A percentile compares a stretch with the other conserved stretches of the same genome.
These are phyloP conservation scores for Eucalyptus guilfoylei DNA, from an alignment of 345 rosid species.

Conservation along the genomic window DNA sequence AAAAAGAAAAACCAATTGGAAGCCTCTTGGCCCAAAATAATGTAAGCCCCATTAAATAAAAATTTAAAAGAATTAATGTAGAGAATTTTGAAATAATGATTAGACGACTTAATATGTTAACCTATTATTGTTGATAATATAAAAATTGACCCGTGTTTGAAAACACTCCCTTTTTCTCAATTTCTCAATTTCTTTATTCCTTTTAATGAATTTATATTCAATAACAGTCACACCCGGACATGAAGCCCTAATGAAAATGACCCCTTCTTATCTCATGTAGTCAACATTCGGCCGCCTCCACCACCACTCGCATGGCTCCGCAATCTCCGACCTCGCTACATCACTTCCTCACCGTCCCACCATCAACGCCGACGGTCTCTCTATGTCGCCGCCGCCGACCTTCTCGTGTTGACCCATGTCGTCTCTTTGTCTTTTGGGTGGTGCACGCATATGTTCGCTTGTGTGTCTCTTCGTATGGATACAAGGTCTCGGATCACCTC, in stretches of 20 bases:
- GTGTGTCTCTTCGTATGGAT: background rate
- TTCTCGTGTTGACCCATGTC: background rate
- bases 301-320: background rate
- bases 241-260: background rate
- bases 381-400: background rate
- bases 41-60: background rate
- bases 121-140: background rate
- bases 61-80: background rate
- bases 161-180: background rate
- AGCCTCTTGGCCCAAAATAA: background rate
- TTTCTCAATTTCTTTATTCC: background rate
- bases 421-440: background rate
- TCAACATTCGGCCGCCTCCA: background rate
- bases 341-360: background rate
- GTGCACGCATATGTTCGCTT: background rate
- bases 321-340: background rate
- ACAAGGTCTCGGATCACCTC: background rate
- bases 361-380: background rate
- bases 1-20: background rate
- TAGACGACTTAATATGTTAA: background rate
- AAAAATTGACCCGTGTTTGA: background rate
- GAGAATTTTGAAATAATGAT: background rate
- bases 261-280: background rate
- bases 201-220: background rate
- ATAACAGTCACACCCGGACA: background rate